These are phyloP conservation scores for Suhomyces sp. DNA, from an alignment of 805 yeast species.

Conservation along the genomic window DNA sequence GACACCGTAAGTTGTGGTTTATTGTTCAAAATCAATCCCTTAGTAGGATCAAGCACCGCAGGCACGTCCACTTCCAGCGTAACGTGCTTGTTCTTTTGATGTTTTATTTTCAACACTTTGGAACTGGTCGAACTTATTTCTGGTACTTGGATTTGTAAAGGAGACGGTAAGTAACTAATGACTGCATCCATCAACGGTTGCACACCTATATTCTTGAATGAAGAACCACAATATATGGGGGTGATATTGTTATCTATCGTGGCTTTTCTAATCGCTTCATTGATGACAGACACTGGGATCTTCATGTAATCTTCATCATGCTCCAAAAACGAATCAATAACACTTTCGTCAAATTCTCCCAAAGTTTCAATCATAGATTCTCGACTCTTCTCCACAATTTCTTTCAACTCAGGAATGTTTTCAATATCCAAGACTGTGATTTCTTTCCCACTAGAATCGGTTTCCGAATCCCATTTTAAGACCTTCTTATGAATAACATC, in stretches of 20 bases:
- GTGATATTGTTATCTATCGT: constrained; percentile 58
- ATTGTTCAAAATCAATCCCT: constrained; percentile 53
- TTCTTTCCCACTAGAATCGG: constrained; percentile 48
- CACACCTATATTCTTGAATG: constrained; percentile 89
- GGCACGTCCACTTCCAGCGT: constrained; percentile 23
- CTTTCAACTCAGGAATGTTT: constrained; percentile 27
- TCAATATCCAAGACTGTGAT: constrained; percentile 46
- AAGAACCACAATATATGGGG: constrained; percentile 91
- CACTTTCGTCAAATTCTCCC: constrained; percentile 75
- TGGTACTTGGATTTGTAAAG: constrained; percentile 61
- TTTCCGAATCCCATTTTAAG: constrained; percentile 47
- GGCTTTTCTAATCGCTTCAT: constrained; percentile 58
- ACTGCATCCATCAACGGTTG: constrained; percentile 91
- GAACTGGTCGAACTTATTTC: constrained; percentile 39
- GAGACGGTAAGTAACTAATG: constrained; percentile 76
- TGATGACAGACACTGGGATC: constrained; percentile 57
- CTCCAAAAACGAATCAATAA: constrained; percentile 77
- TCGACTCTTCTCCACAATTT: constrained; percentile 56
- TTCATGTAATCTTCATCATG: constrained; percentile 64
- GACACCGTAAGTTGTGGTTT: constrained; percentile 69
- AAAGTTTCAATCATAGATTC: constrained; percentile 81
- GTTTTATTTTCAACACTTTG: constrained; percentile 13
- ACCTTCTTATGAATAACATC: constrained; percentile 69
- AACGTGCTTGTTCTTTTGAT: constrained; percentile 17
- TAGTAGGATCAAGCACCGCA: constrained; percentile 35